Evolutionary conservation across 345 rosid species (phyloP), one percentile per base, ranked within the genome.

Genomic region (Sisymbrium irio): DNA sequence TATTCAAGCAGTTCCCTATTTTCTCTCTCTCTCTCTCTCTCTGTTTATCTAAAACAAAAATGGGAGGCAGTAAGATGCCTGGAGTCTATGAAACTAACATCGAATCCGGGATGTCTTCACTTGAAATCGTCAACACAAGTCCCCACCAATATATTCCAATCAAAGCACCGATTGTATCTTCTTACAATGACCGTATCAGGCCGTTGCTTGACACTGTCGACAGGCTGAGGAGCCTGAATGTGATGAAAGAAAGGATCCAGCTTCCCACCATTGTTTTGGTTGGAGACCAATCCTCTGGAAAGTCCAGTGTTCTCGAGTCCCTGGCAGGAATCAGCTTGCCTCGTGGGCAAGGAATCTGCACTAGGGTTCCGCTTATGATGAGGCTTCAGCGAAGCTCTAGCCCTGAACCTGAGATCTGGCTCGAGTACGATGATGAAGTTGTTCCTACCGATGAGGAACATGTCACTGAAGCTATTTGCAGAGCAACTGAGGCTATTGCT

Each of bases 221-320:
- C 80, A 71, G 56, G 80, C 74, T 86, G 7, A 63, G 88, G 59
- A 73, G 50, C 72, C 74, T 84, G 0, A 68, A 54, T 49, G 77
- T 86, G 9, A 76, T 65, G 72, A 81, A 67, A 42, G 82, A 84
- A 67, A 88, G 81, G 58, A 87, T 87, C 17, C 87, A 84, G 45
- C 84, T 83, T 2, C 87, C 91, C 2, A 84, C 87, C 41, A 84
- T 84, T 12, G 88, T 87, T 1, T 87, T 87, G 0, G 85, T 82
- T 0, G 88, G 88, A 1, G 91, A 85, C 44, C 88, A 87, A 55
- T 83, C 84, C 1, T 87, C 85, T 0, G 87, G 91, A 0, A 84
- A 84, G 68, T 86, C 57, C n/a, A 86, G 88, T 33, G 87, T 86
- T 9, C 86, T 84, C 0, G 88, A 84, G 69, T 86, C 91, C 3